These are phyloP conservation scores for Trebouxia sp. DNA, from an alignment of 139 green algal genomes.

Conservation along the genomic window DNA sequence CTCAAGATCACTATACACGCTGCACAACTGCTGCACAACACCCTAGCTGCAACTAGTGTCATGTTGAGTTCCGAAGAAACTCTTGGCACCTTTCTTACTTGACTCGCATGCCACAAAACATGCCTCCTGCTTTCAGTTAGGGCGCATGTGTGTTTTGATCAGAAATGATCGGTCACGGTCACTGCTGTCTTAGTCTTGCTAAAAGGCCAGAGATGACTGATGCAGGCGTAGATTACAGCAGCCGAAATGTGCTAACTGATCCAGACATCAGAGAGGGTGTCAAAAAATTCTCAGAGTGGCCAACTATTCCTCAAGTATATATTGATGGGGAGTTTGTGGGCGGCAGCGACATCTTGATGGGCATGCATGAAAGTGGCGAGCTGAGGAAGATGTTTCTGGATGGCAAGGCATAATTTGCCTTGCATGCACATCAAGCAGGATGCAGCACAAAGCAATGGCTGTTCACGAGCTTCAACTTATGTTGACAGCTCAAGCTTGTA, in stretches of 20 bases:
- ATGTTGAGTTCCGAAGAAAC: too few relatives aligned
- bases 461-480: neutral
- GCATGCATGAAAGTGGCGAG: constrained; percentile 92
- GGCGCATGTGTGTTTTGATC: neutral
- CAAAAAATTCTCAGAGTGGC: constrained; percentile 93
- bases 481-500: neutral
- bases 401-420: neutral
- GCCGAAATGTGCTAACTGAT: constrained; percentile 89
- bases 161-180: neutral
- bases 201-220: neutral
- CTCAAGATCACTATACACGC: too few relatives aligned
- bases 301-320: constrained; percentile 95
- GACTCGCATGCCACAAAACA: too few relatives aligned
- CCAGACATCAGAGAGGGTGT: constrained; percentile 84
- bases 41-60: neutral
- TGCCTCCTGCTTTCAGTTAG: too few relatives aligned
- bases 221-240: constrained; percentile 79
- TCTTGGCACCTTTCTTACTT: too few relatives aligned
- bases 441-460: neutral
- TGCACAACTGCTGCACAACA: neutral
- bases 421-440: neutral
- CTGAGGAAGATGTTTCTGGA: constrained; percentile 67
- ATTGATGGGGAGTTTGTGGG: constrained; percentile 95
- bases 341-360: constrained; percentile 90
- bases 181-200: neutral